Evolutionary conservation across 1,139 yeast genomes (phyloP), one percentile per base, ranked within the genome.

Genomic region (Kodamaea fungicola): DNA sequence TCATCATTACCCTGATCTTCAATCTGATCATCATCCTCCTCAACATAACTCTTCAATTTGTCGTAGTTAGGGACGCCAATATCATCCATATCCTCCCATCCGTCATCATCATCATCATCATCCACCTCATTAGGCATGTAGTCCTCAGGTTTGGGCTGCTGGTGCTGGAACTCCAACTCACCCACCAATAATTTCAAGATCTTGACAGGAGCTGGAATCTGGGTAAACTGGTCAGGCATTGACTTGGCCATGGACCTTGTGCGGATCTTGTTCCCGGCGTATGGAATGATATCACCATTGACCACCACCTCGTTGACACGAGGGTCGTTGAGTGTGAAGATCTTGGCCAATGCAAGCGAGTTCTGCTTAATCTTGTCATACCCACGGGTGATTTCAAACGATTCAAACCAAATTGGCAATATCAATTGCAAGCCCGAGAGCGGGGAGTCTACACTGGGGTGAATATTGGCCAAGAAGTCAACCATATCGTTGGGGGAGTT

Each of bases 21-120:
- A 29, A 52, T 51, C 7, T 56, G 62, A 13, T 57, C 67, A 37
- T 68, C 74, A 41, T 76, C 80, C 0, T 73, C 62, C 21, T 67
- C 74, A 6, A 70, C 74, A 43, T 76, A 78, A 12, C 76, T 67
- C 47, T 74, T 72, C 40, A 82, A 57, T 46, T 78, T 79, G 13
- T 77, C 82, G 50, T 67, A 80, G 31, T 76, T 72, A 2, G 84
- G 76, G 1, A 76, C 80, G 1, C 81, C 86, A 31, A 75, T 60
- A 41, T 74, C 81, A 8, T 83, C 90, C 49, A 84, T 64, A 51
- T 87, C 95, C 54, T 88, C 96, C 94, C 96, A 89, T 0, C 74
- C 87, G 10, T 70, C 83, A n/a, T 67, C 80, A 30, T 63, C 74
- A 8, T 57, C 74, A 8, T 57, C 70, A 22, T 64, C 80, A n/a